Conservation (phyloP, 148 eudicot species). For the Tetragonia tetragonoides region DNA sequence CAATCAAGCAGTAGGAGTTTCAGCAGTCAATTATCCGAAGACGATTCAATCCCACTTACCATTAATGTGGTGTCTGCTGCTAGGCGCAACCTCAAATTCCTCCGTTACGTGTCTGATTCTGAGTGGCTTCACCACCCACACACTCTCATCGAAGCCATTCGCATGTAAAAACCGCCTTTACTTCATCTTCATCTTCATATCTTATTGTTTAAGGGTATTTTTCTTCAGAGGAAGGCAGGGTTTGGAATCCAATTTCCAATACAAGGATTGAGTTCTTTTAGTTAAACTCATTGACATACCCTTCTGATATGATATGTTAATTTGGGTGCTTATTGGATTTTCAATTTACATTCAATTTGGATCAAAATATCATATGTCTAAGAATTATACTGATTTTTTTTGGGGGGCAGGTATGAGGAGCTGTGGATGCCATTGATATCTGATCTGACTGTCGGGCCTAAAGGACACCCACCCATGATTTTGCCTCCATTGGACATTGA, state of each 20-base stretch:
- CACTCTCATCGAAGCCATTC: conserved; percentile 52
- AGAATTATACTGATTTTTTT: too few relatives aligned
- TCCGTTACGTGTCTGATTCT: conserved; percentile 55
- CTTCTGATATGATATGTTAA: not conserved
- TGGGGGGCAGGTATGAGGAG: conserved; percentile 61
- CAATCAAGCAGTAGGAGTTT: conserved; percentile 46
- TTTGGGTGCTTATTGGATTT: not conserved
- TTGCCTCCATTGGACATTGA: conserved; percentile 90
- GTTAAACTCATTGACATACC: too few relatives aligned
- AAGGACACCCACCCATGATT: conserved; percentile 51
- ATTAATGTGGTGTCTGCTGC: conserved; percentile 80
- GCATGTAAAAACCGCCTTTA: conserved; percentile 36
- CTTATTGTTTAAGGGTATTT: too few relatives aligned
- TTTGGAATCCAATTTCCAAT: too few relatives aligned
- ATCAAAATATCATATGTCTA: too few relatives aligned
- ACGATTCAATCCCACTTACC: conserved; percentile 31
- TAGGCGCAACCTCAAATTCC: conserved; percentile 55
- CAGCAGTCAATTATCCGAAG: conserved; percentile 42
- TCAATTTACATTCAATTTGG: too few relatives aligned
- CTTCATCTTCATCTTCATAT: not conserved
- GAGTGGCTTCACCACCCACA: conserved; percentile 58
- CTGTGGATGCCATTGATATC: conserved; percentile 95
- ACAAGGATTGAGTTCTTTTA: too few relatives aligned
- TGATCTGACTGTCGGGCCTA: conserved; percentile 48
- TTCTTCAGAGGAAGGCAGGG: too few relatives aligned